A percentile compares a stretch with the other conserved stretches of the same genome.
phyloP scores from a whole-genome alignment of 306 rosid species.

The Oemleria cerasiformis region DNA sequence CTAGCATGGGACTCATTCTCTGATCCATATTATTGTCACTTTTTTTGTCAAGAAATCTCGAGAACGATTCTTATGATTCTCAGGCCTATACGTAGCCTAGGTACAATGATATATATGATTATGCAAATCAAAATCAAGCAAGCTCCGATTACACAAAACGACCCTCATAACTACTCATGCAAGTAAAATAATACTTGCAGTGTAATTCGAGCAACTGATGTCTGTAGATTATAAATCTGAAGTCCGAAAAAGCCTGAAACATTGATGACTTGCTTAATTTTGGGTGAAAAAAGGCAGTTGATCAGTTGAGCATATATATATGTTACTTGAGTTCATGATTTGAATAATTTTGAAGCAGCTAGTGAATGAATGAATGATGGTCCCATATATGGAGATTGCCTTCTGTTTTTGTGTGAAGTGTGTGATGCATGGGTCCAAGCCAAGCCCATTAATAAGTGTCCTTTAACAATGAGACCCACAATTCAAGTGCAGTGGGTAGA shows the following conservation, averaged over 20 bases:
- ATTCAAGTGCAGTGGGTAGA: neutral
- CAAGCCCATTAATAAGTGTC: neutral
- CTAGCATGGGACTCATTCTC: constrained; percentile 21
- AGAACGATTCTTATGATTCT: constrained; percentile 7
- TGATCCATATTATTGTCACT: constrained; percentile 3
- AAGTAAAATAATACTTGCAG: too few relatives aligned
- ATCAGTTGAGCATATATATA: neutral
- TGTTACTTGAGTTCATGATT: neutral
- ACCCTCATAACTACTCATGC: too few relatives aligned
- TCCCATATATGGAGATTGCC: neutral
- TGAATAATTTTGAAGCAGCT: neutral
- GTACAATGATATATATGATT: neutral
- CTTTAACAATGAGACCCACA: constrained; percentile 2
- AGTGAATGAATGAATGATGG: neutral
- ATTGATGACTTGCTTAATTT: neutral
- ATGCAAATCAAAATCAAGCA: neutral
- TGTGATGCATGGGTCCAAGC: constrained; percentile 9
- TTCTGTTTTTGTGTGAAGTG: constrained; percentile 1
- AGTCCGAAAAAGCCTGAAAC: too few relatives aligned
- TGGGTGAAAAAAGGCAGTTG: neutral
- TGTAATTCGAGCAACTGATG: too few relatives aligned
- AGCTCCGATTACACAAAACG: too few relatives aligned
- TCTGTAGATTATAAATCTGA: too few relatives aligned
- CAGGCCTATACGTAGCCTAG: neutral
- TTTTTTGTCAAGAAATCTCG: constrained; percentile 18